These are phyloP conservation scores for Orychophragmus violaceus DNA, from an alignment of 345 rosid genomes.

Conservation along the genomic window DNA sequence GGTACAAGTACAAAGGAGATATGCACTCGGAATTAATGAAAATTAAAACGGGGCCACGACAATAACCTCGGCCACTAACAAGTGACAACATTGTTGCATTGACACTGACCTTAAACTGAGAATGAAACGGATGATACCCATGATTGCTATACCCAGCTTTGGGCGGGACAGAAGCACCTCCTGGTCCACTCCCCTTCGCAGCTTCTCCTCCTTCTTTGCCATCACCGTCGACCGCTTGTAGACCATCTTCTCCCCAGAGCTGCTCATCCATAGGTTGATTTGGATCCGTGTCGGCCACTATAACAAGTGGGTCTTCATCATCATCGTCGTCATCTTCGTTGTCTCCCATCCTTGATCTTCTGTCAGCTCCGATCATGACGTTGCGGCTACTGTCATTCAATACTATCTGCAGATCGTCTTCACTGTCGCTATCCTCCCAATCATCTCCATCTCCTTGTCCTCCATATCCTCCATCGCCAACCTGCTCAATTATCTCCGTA, in stretches of 20 bases:
- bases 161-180: constrained; percentile 38
- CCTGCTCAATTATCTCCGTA: not conserved
- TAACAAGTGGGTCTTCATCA: constrained; percentile 59
- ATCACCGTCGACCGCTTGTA: constrained; percentile 43
- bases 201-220: constrained; percentile 53
- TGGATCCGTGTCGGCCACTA: constrained; percentile 59
- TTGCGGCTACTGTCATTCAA: constrained; percentile 66
- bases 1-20: constrained; percentile 32
- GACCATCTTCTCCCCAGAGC: constrained; percentile 67
- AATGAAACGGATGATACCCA: constrained; percentile 91
- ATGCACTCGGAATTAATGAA: not conserved
- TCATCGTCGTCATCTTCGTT: constrained; percentile 67
- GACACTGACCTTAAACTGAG: constrained; percentile 99
- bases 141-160: constrained; percentile 81
- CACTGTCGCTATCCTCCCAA: constrained; percentile 98
- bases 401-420: constrained; percentile 90
- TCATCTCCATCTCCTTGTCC: constrained; percentile 45
- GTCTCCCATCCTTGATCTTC: constrained; percentile 43
- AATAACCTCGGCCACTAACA: constrained; percentile 23
- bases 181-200: constrained; percentile 39
- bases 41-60: constrained; percentile 7
- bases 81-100: constrained; percentile 34
- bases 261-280: constrained; percentile 57
- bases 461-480: constrained; percentile 14
- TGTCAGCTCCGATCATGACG: constrained; percentile 45